Percentiles rank a stretch among this genome's conserved stretches.
Conservation (phyloP, 2,329 filamentous ascomycete species). For the Penicillium sp. region DNA sequence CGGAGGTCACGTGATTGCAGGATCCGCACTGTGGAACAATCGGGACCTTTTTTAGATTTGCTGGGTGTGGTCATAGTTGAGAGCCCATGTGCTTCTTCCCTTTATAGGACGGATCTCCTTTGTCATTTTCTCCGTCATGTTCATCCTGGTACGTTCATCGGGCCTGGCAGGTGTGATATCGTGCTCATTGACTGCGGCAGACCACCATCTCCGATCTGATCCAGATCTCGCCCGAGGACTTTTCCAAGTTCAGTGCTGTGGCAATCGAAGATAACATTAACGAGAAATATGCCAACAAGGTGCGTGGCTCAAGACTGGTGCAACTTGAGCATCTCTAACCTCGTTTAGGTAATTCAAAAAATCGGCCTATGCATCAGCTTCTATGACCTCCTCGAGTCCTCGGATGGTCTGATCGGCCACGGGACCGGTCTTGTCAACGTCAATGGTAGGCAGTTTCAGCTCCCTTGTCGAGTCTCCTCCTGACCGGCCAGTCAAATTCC, state of each 20-base stretch:
- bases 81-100: neutral
- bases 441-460: slow-evolving; percentile 58
- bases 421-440: slow-evolving; percentile 90
- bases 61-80: neutral
- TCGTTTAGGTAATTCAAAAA: slow-evolving; percentile 76
- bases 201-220: slow-evolving; percentile 93
- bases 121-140: slow-evolving; percentile 36
- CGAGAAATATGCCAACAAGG: slow-evolving; percentile 91
- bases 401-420: slow-evolving; percentile 90
- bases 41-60: slow-evolving; percentile 6
- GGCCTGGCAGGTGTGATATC: slow-evolving; percentile 8
- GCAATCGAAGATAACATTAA: slow-evolving; percentile 97
- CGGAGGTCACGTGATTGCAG: slow-evolving; percentile 10
- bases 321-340: slow-evolving; percentile 1
- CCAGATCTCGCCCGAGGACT: slow-evolving; percentile 84
- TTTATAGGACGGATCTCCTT: neutral
- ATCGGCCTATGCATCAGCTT: slow-evolving; percentile 90
- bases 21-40: slow-evolving; percentile 10
- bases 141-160: slow-evolving; percentile 45
- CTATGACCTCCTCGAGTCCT: slow-evolving; percentile 83
- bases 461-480: neutral
- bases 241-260: slow-evolving; percentile 71
- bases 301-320: slow-evolving; percentile 29
- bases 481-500: slow-evolving; percentile 69
- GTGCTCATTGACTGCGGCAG: slow-evolving; percentile 46